These are phyloP conservation scores for Amesomyces nigricolor DNA, from an alignment of 2,329 filamentous ascomycete genomes.

Conservation along the genomic window DNA sequence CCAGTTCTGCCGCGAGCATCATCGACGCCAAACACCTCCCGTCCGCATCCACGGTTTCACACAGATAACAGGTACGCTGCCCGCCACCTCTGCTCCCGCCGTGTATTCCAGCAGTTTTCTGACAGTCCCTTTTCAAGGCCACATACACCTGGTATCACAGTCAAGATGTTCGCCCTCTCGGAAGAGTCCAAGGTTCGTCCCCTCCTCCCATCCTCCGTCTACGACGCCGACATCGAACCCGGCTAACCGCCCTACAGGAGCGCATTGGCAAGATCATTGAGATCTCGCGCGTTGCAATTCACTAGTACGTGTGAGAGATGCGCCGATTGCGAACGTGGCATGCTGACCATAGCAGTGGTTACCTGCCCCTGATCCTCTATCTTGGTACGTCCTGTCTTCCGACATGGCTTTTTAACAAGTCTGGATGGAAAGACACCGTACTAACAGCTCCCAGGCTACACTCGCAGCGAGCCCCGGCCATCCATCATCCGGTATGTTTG, in stretches of 20 bases:
- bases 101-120: not conserved
- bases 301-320: slow-evolving; percentile 64
- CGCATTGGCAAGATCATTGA: slow-evolving; percentile 97
- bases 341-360: slow-evolving; percentile 62
- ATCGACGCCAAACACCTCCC: not conserved
- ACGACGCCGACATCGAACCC: not conserved
- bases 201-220: too few relatives aligned
- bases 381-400: slow-evolving; percentile 59
- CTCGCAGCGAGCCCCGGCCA: slow-evolving; percentile 85
- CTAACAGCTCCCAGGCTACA: slow-evolving; percentile 62
- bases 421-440: not conserved
- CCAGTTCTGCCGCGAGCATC: slow-evolving; percentile 15
- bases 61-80: not conserved
- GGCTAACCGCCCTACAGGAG: slow-evolving; percentile 56
- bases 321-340: not conserved
- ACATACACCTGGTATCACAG: not conserved
- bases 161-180: slow-evolving; percentile 60
- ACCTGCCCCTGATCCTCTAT: slow-evolving; percentile 93
- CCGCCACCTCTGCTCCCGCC: too few relatives aligned
- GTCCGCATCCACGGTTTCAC: slow-evolving; percentile 3
- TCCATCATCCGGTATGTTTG: slow-evolving; percentile 53
- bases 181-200: slow-evolving; percentile 86
- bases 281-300: slow-evolving; percentile 84
- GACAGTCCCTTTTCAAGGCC: not conserved
- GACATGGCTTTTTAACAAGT: slow-evolving; percentile 10